A percentile compares a stretch with the other conserved stretches of the same genome.
phyloP scores from a whole-genome alignment of 345 rosid genomes.

The Microcos paniculata region DNA sequence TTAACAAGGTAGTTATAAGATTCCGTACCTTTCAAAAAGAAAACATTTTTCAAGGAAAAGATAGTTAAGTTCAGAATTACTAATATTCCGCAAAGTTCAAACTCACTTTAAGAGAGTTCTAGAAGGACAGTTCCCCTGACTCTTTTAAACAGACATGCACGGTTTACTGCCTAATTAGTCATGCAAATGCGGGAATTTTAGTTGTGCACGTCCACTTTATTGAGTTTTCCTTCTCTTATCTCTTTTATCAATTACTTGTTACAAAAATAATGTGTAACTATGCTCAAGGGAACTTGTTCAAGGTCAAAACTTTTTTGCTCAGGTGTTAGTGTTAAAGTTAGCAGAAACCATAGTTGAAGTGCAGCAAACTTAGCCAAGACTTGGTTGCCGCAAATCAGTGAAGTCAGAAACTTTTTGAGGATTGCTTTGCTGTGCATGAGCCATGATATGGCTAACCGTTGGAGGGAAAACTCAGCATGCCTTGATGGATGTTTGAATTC shows the following conservation, averaged over 20 bases:
- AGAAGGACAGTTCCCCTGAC: neutral
- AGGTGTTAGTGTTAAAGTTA: too few species aligned
- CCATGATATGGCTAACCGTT: too few species aligned
- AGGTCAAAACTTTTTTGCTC: neutral
- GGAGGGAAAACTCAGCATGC: too few species aligned
- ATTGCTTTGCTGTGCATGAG: too few species aligned
- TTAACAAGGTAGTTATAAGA: neutral
- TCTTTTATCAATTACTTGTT: neutral
- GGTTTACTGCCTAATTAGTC: neutral
- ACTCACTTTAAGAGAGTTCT: neutral
- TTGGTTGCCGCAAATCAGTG: too few species aligned
- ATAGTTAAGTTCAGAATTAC: neutral
- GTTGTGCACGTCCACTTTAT: neutral
- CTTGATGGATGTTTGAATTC: too few species aligned
- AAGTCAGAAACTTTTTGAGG: too few species aligned
- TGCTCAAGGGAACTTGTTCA: neutral
- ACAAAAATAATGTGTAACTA: neutral
- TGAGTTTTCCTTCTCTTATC: neutral
- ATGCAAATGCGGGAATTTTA: neutral
- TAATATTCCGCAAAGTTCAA: too few species aligned
- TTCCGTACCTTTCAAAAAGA: neutral
- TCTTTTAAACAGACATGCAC: neutral
- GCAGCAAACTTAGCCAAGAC: too few species aligned
- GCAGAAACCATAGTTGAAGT: too few species aligned
- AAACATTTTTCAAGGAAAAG: neutral